phyloP scores from a whole-genome alignment of 139 green algal species.

The Gonium pectorale region DNA sequence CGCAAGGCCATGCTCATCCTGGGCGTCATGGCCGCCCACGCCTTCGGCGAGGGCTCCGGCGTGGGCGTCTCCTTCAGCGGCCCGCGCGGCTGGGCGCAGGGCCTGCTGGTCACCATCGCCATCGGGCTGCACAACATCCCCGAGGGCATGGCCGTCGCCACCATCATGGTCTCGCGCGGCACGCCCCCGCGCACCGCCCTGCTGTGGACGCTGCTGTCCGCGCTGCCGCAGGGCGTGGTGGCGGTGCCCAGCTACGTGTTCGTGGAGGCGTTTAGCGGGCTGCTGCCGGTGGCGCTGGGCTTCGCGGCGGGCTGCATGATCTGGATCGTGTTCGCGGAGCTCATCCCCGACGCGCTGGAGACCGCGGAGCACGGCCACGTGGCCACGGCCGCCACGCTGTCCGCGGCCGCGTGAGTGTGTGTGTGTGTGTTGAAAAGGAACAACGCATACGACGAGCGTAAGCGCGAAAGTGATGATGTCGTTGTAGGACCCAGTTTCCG shows the following conservation, averaged over 20 bases:
- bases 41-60: slow-evolving; percentile 94
- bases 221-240: slow-evolving; percentile 87
- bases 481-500: no score
- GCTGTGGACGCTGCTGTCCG: slow-evolving; percentile 87
- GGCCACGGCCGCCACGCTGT: slow-evolving; percentile 89
- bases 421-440: no score
- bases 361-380: slow-evolving; percentile 69
- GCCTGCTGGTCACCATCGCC: slow-evolving; percentile 93
- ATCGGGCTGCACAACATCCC: slow-evolving; percentile 99
- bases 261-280: slow-evolving; percentile 88
- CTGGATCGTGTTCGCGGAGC: slow-evolving; percentile 97
- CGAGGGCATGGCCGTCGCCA: slow-evolving; percentile 95
- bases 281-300: slow-evolving; percentile 93
- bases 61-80: slow-evolving; percentile 93
- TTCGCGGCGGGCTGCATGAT: slow-evolving; percentile 99
- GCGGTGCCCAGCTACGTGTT: slow-evolving; percentile 96
- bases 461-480: no score
- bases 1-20: slow-evolving; percentile 92
- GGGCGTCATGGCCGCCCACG: slow-evolving; percentile 97
- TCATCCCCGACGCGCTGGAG: slow-evolving; percentile 94
- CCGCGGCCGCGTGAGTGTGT: slow-evolving; percentile 78
- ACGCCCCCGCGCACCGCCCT: slow-evolving; percentile 74
- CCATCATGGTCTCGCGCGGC: slow-evolving; percentile 91
- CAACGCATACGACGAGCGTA: no score
- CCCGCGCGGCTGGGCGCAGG: slow-evolving; percentile 84